phyloP scores from a whole-genome alignment of 768 basidiomycete species.

The Tulasnella sp. region DNA sequence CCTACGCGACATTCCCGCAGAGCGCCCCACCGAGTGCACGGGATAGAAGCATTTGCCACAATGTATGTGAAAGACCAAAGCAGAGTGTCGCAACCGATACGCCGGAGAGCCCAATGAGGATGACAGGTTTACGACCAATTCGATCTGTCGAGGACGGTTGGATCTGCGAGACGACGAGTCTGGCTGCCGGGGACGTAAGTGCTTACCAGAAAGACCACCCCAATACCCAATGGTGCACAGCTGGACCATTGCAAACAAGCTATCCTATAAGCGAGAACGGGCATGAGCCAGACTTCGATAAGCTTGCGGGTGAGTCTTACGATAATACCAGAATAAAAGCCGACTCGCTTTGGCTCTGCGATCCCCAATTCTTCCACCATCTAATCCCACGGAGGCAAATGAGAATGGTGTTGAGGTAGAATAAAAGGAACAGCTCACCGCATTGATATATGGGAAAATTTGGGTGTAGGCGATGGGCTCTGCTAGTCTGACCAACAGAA shows the following conservation, averaged over 20 bases:
- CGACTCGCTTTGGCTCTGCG: slow-evolving; percentile 8
- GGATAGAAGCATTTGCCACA: not conserved
- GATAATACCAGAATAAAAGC: slow-evolving; percentile 19
- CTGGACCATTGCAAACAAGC: slow-evolving; percentile 22
- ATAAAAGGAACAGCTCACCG: slow-evolving; percentile 7
- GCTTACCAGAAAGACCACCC: slow-evolving; percentile 23
- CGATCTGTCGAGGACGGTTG: slow-evolving; percentile 37
- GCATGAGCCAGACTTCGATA: not conserved
- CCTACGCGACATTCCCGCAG: slow-evolving; percentile 17
- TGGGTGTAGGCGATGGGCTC: slow-evolving; percentile 22
- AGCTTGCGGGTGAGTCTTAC: not conserved
- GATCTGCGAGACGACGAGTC: no score
- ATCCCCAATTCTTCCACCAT: slow-evolving; percentile 19
- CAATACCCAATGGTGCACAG: slow-evolving; percentile 21
- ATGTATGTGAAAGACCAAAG: slow-evolving; percentile 20
- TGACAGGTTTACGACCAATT: slow-evolving; percentile 56
- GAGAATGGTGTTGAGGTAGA: no score
- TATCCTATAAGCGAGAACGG: slow-evolving; percentile 27
- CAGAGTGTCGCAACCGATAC: slow-evolving; percentile 41
- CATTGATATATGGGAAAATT: slow-evolving; percentile 24
- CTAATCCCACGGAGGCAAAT: slow-evolving; percentile 1
- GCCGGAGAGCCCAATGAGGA: slow-evolving; percentile 39
- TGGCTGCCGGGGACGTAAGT: no score
- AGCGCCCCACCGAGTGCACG: slow-evolving; percentile 10
- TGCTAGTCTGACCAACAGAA: slow-evolving; percentile 19